Conservation (phyloP, 768 basidiomycete genomes). For the Mycena haematopus region DNA sequence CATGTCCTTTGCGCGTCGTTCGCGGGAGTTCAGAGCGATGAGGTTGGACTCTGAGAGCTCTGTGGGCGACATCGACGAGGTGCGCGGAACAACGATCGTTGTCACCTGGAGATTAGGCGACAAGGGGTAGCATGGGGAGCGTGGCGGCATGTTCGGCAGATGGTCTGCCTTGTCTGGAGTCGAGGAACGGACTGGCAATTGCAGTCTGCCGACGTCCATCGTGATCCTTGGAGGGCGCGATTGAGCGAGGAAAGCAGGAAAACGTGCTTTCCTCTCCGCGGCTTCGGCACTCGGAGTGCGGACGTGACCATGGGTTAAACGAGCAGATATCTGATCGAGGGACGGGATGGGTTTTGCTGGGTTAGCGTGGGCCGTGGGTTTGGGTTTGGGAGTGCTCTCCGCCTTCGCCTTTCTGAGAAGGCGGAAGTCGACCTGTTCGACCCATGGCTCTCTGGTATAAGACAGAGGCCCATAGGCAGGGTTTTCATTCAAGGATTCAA, state of each 20-base stretch:
- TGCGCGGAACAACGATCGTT: slow-evolving; percentile 55
- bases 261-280: slow-evolving; percentile 28
- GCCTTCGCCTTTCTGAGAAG: slow-evolving; percentile 33
- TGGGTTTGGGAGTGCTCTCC: slow-evolving; percentile 18
- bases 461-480: slow-evolving; percentile 34
- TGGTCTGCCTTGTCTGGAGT: slow-evolving; percentile 36
- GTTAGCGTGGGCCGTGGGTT: slow-evolving; percentile 18
- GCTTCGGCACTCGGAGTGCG: slow-evolving; percentile 33
- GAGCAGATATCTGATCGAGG: slow-evolving; percentile 78
- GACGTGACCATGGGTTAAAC: slow-evolving; percentile 50
- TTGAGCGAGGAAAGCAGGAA: slow-evolving; percentile 33
- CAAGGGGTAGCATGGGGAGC: slow-evolving; percentile 46
- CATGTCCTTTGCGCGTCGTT: slow-evolving; percentile 68
- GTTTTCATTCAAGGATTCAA: slow-evolving; percentile 54
- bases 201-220: slow-evolving; percentile 49
- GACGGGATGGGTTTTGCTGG: slow-evolving; percentile 57
- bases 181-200: slow-evolving; percentile 46
- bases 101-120: slow-evolving; percentile 54
- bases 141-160: slow-evolving; percentile 37
- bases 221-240: slow-evolving; percentile 34
- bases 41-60: slow-evolving; percentile 62
- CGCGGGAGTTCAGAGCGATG: slow-evolving; percentile 57
- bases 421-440: slow-evolving; percentile 73
- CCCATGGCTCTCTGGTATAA: slow-evolving; percentile 52
- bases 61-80: slow-evolving; percentile 47